Conservation (phyloP, 1,139 yeast species). For the Yamadazyma taylorii region DNA sequence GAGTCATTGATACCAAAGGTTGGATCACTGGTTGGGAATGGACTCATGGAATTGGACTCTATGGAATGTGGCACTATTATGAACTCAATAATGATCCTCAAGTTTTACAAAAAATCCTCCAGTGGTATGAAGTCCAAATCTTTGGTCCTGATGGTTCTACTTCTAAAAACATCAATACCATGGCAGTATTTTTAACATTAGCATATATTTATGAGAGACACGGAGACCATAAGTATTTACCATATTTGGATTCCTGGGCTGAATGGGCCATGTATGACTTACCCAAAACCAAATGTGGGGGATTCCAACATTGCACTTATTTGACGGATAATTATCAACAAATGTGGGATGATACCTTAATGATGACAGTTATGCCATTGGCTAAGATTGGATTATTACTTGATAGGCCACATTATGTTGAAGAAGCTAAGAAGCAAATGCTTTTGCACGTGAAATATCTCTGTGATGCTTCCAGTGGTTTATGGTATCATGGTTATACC, state of each 20-base stretch:
- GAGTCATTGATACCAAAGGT: constrained; percentile 34
- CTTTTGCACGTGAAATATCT: constrained; percentile 31
- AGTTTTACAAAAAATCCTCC: constrained; percentile 21
- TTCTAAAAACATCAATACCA: constrained; percentile 33
- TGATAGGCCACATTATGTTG: constrained; percentile 26
- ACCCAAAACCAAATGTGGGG: constrained; percentile 31
- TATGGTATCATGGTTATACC: constrained; percentile 33
- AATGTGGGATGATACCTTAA: constrained; percentile 36
- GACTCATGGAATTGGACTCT: constrained; percentile 34
- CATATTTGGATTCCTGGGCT: constrained; percentile 33
- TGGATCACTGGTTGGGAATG: constrained; percentile 40
- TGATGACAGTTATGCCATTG: constrained; percentile 37
- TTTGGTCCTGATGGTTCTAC: constrained; percentile 29
- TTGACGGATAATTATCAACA: constrained; percentile 28
- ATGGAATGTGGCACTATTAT: constrained; percentile 37
- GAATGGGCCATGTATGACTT: constrained; percentile 34
- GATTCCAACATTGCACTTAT: constrained; percentile 34
- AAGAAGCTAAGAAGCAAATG: constrained; percentile 34
- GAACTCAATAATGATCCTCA: constrained; percentile 22
- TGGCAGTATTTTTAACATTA: constrained; percentile 31
- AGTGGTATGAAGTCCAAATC: constrained; percentile 30
- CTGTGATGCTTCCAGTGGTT: constrained; percentile 27
- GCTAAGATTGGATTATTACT: constrained; percentile 31
- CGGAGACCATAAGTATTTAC: constrained; percentile 20
- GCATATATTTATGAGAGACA: constrained; percentile 28